phyloP scores from a whole-genome alignment of 768 basidiomycete species.

The Boletellus ananiceps region DNA sequence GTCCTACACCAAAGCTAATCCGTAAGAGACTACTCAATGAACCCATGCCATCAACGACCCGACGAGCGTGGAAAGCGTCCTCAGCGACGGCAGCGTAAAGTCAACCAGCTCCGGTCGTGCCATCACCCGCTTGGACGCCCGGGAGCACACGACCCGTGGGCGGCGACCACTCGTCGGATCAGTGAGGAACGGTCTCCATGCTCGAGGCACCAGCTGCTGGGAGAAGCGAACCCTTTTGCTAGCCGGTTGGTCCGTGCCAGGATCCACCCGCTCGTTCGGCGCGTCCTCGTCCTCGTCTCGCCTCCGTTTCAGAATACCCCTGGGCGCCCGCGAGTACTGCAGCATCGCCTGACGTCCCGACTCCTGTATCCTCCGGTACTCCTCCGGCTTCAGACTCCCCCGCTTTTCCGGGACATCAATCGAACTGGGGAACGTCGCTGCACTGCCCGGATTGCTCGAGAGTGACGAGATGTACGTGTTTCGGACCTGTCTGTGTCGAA shows the following conservation, averaged over 20 bases:
- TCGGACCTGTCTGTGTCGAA: conserved; percentile 27
- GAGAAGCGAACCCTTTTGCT: conserved; percentile 26
- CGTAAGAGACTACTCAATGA: too few relatives aligned
- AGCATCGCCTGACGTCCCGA: conserved; percentile 27
- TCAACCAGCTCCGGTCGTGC: conserved; percentile 22
- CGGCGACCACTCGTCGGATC: conserved; percentile 15
- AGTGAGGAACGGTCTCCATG: conserved; percentile 14
- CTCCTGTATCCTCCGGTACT: conserved; percentile 24
- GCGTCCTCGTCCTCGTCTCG: conserved; percentile 18
- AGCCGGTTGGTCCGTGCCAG: neutral
- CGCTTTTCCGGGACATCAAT: conserved; percentile 17
- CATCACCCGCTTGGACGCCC: conserved; percentile 13
- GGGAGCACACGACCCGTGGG: conserved; percentile 12
- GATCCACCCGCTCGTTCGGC: neutral
- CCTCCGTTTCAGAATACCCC: conserved; percentile 27
- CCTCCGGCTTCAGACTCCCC: conserved; percentile 19
- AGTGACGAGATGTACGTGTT: conserved; percentile 27
- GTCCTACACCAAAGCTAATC: too few relatives aligned
- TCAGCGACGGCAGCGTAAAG: conserved; percentile 30
- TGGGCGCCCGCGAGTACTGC: conserved; percentile 20
- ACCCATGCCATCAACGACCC: conserved; percentile 31
- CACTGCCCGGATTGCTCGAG: conserved; percentile 9
- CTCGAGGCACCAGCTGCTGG: neutral
- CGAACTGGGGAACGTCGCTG: conserved; percentile 12
- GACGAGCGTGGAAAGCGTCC: conserved; percentile 30